Conservation (phyloP, 73 alveolate species). For the Tetrahymena borealis region DNA sequence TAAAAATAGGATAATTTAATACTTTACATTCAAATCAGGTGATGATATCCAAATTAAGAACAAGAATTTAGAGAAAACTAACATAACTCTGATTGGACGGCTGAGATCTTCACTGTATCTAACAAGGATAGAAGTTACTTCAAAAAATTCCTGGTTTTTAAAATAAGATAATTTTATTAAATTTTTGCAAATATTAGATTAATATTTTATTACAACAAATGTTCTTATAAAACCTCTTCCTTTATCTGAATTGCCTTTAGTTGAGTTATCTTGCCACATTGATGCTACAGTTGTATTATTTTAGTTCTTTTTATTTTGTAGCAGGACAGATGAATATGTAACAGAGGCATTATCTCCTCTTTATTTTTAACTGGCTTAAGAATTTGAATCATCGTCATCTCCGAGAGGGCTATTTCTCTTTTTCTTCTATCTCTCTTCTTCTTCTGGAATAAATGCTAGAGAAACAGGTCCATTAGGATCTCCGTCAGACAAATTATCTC, state of each 20-base stretch:
- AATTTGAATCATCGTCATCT: not conserved
- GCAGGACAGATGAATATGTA: not conserved
- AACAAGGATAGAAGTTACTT: not conserved
- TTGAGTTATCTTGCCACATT: not conserved
- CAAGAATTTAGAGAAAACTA: not conserved
- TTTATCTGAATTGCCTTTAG: not conserved
- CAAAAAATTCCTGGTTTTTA: not conserved
- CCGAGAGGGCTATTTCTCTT: not conserved
- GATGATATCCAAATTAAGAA: not conserved
- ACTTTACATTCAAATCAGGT: not conserved
- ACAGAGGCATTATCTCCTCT: not conserved
- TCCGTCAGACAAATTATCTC: not conserved
- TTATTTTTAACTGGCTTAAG: not conserved
- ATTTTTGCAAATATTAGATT: not conserved
- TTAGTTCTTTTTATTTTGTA: not conserved
- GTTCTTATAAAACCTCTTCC: not conserved
- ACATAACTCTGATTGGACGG: not conserved
- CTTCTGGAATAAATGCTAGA: not conserved
- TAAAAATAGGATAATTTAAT: not conserved
- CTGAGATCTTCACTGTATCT: not conserved
- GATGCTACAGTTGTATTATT: not conserved
- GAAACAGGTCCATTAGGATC: not conserved
- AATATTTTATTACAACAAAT: not conserved
- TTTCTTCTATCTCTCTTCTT: not conserved
- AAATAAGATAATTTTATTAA: not conserved